Base-by-base conservation (phyloP, 2,329 filamentous ascomycete species). In the Talaromyces sp. region DNA sequence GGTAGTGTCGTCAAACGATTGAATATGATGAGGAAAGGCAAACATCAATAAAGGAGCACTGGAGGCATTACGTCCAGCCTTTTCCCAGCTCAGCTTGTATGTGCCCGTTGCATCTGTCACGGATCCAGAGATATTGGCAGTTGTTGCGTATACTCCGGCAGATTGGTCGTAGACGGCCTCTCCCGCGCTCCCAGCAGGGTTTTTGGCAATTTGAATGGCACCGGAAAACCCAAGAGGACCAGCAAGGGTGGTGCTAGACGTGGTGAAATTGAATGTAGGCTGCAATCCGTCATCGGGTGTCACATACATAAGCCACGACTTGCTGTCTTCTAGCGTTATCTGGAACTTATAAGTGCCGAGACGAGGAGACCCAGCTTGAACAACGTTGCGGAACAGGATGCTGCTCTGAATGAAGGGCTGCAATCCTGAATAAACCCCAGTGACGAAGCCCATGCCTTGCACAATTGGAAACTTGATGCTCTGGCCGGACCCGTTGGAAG, bases 401-500 rank as follows among this genome's bases (percentile, higher is more conserved):
- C 86, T 87, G 25, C 88, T 89, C 67, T 93, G 87, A 51, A 98
- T 82, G 4, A 88, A 71, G 0, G 93, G 93, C 8, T 85, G 87
- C 0, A 86, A 81, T 32, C 86, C 85, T 59, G 81, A 82, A 75
- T 93, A 98, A 19, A 89, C 74, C 0, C 82, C 93, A 4, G 93
- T 97, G 19, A 96, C 81, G 68, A 92, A 96, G 0, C 86, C 88
- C 86, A 96, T 95, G 11, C 95, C 95, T 71, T 98, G 93, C 0
- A 96, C 86, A 8, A 97, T 72, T 0, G 93, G 92, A 65, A 96
- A 92, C 0, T 85, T 88, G 22, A 98, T 82, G 1, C 83, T 80
- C 0, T 88, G 84, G 1, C 80, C 73, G 8, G 82, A 81, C 2
- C 79, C 78, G n/a, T 74, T 70, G 25, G 80, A 77, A 2, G 82